Percentiles rank a stretch among this genome's conserved stretches.
phyloP scores from a whole-genome alignment of 495 filamentous ascomycete genomes.

The Neurospora sp. region DNA sequence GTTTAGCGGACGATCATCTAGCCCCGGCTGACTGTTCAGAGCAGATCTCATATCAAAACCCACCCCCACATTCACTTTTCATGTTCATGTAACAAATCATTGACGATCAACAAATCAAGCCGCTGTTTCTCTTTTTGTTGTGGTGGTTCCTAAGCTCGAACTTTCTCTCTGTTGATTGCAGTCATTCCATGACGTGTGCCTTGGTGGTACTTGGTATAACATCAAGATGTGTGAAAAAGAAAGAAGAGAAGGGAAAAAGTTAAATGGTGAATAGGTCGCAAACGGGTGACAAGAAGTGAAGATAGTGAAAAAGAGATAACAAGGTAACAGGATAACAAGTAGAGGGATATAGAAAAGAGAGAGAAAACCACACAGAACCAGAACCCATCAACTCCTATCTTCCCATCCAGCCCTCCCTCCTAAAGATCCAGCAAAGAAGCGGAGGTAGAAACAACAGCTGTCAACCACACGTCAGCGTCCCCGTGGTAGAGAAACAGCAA shows the following conservation, averaged over 20 bases:
- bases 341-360: neutral
- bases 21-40: neutral
- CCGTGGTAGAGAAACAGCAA: neutral
- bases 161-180: neutral
- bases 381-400: neutral
- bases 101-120: neutral
- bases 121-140: neutral
- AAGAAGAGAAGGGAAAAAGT: neutral
- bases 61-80: neutral
- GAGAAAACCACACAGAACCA: neutral
- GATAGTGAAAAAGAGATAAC: neutral
- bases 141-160: neutral
- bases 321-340: neutral
- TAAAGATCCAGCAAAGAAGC: neutral
- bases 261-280: neutral
- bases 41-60: neutral
- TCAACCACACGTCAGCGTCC: neutral
- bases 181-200: neutral
- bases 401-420: neutral
- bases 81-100: neutral
- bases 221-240: neutral
- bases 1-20: neutral
- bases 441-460: neutral
- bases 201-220: neutral
- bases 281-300: neutral